Conservation (phyloP, 805 yeast species). For the Myxozyma vanderwaltii region DNA sequence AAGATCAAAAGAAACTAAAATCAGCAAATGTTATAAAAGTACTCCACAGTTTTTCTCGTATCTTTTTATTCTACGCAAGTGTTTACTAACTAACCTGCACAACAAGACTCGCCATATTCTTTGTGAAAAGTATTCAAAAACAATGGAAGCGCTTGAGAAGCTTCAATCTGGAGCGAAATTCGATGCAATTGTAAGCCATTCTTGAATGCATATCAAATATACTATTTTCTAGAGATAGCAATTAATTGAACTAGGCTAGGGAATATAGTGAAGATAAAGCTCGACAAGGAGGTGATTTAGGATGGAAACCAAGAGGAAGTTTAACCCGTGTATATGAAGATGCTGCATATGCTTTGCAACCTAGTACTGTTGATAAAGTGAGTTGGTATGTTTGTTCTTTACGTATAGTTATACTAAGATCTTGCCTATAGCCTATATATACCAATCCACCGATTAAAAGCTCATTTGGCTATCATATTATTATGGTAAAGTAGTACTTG, state of each 20-base stretch:
- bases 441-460: conserved; percentile 30
- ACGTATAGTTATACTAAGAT: not conserved
- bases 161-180: conserved; percentile 28
- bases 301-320: conserved; percentile 34
- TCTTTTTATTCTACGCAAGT: not conserved
- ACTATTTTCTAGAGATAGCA: too few species aligned
- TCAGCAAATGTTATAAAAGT: conserved; percentile 32
- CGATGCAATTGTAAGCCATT: conserved; percentile 26
- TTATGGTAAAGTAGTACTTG: too few species aligned
- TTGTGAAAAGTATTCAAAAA: conserved; percentile 32
- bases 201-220: too few species aligned
- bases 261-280: conserved; percentile 35
- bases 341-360: conserved; percentile 32
- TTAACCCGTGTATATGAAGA: conserved; percentile 33
- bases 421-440: conserved; percentile 21
- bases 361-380: conserved; percentile 31
- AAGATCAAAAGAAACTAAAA: conserved; percentile 19
- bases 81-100: too few species aligned
- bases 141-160: conserved; percentile 31
- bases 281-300: conserved; percentile 34
- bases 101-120: conserved; percentile 30
- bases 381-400: not conserved
- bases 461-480: conserved; percentile 34
- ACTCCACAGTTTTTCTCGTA: not conserved
- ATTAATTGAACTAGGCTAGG: conserved; percentile 19